These are phyloP conservation scores for Dalbergia cultrata DNA, from an alignment of 306 rosid genomes.

Conservation along the genomic window DNA sequence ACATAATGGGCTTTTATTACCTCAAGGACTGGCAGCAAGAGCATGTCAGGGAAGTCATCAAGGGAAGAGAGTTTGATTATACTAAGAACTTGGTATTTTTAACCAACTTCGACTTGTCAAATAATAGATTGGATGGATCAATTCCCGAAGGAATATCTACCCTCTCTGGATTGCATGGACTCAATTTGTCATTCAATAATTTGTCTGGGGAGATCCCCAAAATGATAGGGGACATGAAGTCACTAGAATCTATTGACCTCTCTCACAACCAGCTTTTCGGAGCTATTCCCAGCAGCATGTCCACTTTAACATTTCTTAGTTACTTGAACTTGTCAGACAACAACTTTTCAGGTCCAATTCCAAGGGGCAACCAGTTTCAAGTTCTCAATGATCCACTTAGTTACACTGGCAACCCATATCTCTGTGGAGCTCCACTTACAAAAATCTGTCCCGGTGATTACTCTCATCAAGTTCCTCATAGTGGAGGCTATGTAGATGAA, in stretches of 20 bases:
- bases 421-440: slow-evolving; percentile 18
- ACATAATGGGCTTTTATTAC: too few relatives aligned
- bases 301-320: background rate
- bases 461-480: background rate
- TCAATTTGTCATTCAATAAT: background rate
- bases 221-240: slow-evolving; percentile 10
- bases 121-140: background rate
- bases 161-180: background rate
- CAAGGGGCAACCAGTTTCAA: background rate
- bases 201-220: slow-evolving; percentile 13
- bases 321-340: slow-evolving; percentile 11
- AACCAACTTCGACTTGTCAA: slow-evolving; percentile 31
- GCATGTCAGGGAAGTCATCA: slow-evolving; percentile 1
- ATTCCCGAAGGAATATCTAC: slow-evolving; percentile 1
- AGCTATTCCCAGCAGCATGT: slow-evolving; percentile 3
- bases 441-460: background rate
- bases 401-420: slow-evolving; percentile 24
- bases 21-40: background rate
- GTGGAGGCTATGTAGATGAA: background rate
- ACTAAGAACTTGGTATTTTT: background rate
- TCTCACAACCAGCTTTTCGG: slow-evolving; percentile 13
- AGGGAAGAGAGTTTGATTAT: slow-evolving; percentile 2
- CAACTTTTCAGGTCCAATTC: slow-evolving; percentile 19
- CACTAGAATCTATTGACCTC: slow-evolving; percentile 11
- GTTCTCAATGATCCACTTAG: background rate